Evolutionary conservation across 192 early-diverging fungal species (phyloP).

Genomic region (Coemansia sp.): DNA sequence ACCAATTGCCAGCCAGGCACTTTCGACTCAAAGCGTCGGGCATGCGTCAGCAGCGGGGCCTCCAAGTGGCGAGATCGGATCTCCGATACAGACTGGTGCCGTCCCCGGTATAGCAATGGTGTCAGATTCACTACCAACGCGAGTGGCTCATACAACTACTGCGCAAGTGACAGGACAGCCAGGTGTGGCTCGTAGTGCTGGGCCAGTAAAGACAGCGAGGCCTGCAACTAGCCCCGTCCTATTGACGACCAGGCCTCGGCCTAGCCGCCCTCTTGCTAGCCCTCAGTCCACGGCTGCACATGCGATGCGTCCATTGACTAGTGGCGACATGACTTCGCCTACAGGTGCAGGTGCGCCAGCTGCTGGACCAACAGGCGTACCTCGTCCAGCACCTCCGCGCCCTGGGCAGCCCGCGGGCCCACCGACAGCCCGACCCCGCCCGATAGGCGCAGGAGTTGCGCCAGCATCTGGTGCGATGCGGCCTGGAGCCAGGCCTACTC

Average conservation of each 20-base stretch:
- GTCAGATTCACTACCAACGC: neutral
- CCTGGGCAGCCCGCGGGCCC: constrained; percentile 6
- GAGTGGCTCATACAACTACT: neutral
- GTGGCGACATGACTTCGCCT: neutral
- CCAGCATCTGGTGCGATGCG: neutral
- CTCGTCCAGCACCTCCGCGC: neutral
- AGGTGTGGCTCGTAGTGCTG: neutral
- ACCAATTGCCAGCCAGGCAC: neutral
- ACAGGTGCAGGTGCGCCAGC: neutral
- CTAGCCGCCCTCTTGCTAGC: neutral
- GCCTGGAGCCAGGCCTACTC: constrained; percentile 21
- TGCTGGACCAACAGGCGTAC: neutral
- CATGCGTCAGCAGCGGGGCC: neutral
- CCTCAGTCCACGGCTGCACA: neutral
- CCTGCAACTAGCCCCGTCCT: constrained; percentile 4
- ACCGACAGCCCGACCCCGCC: constrained; percentile 27
- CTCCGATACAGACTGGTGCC: neutral
- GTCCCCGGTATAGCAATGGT: neutral
- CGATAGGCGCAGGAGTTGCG: neutral
- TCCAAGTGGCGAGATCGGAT: neutral
- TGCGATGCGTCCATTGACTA: neutral
- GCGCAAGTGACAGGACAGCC: neutral
- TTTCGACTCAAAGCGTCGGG: neutral
- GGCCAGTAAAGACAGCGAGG: neutral
- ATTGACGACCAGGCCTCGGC: constrained; percentile 5